Percentiles rank a stretch among this genome's conserved stretches.
Evolutionary conservation across 2,329 filamentous ascomycete species (phyloP).

Genomic region (Colletotrichum paranaense): DNA sequence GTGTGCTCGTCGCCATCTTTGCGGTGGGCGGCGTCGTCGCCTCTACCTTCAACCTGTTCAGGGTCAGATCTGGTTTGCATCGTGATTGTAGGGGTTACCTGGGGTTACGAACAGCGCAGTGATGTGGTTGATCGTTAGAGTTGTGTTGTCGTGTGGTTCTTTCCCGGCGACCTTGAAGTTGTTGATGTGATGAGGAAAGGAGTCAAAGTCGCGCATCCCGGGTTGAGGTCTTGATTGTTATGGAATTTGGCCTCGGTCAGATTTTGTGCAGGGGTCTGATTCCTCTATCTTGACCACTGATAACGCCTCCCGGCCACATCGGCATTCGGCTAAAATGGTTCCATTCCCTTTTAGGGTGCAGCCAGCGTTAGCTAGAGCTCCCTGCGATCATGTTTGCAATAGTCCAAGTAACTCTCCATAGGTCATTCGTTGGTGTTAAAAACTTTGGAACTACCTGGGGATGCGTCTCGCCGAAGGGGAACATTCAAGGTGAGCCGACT

Average conservation of each 20-base stretch:
- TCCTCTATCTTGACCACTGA: neutral
- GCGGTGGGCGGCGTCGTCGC: neutral
- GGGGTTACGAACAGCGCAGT: constrained; percentile 1
- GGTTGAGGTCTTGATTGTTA: neutral
- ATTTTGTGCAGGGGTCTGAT: neutral
- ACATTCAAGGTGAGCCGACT: neutral
- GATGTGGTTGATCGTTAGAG: neutral
- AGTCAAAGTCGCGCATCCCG: neutral
- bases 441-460: no score
- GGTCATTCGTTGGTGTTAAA: no score
- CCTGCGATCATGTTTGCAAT: neutral
- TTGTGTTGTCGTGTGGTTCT: neutral
- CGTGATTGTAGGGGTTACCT: neutral
- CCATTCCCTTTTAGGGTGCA: neutral
- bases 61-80: constrained; percentile 2
- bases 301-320: neutral
- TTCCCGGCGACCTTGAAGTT: neutral
- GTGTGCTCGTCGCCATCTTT: constrained; percentile 9
- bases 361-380: neutral
- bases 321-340: neutral
- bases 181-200: neutral
- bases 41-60: neutral
- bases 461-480: no score
- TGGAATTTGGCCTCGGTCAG: neutral
- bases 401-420: neutral